These are phyloP conservation scores for Talaromyces ruber DNA, from an alignment of 495 filamentous ascomycete genomes.

Conservation along the genomic window DNA sequence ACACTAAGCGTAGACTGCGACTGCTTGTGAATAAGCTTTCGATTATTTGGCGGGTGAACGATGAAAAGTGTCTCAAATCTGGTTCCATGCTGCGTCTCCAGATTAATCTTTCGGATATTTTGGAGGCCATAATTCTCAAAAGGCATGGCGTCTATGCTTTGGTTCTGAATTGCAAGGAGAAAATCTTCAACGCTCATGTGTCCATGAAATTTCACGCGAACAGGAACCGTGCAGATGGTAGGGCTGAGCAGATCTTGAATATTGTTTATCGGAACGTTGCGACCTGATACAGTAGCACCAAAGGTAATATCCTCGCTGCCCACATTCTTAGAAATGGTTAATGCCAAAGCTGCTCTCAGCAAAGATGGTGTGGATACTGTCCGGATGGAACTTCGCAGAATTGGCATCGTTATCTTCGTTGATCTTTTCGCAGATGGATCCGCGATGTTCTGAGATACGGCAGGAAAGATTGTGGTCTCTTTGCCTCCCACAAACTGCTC, in stretches of 20 bases:
- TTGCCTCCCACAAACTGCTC: neutral
- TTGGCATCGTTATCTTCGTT: neutral
- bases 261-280: conserved; percentile 41
- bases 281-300: conserved; percentile 31
- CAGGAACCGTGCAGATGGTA: conserved; percentile 50
- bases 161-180: conserved; percentile 34
- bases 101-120: conserved; percentile 30
- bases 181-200: conserved; percentile 18
- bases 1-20: neutral
- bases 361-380: conserved; percentile 3
- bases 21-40: too few relatives aligned
- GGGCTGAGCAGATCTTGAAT: conserved; percentile 49
- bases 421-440: neutral
- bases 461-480: neutral
- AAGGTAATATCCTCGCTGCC: conserved; percentile 1
- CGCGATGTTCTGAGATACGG: neutral
- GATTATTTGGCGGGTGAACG: neutral
- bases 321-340: conserved; percentile 20
- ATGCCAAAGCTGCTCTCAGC: conserved; percentile 28
- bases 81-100: neutral
- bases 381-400: neutral
- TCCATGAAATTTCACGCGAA: conserved; percentile 29
- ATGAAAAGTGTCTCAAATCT: conserved; percentile 3
- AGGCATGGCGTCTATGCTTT: conserved; percentile 35
- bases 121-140: conserved; percentile 53